These are phyloP conservation scores for Plantago major DNA, from an alignment of 257 asterid species.

Conservation along the genomic window DNA sequence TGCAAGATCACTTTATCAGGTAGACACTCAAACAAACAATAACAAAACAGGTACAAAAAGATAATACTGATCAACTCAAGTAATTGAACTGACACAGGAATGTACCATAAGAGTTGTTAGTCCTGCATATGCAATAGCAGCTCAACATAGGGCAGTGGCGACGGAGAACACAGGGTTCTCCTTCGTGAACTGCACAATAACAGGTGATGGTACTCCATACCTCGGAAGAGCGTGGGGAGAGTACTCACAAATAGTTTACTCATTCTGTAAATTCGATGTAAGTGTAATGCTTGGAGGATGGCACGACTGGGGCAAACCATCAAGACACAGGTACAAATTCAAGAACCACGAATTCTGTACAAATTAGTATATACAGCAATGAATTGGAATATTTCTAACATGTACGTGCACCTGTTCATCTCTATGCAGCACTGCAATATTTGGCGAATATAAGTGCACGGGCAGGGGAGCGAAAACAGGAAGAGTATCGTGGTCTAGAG, in stretches of 20 bases:
- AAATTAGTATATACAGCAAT: not conserved
- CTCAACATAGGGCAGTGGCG: conserved; percentile 42
- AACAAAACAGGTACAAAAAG: not conserved
- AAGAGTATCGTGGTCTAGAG: conserved; percentile 55
- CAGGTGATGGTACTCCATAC: conserved; percentile 34
- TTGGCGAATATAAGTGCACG: conserved; percentile 51
- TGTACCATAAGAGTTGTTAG: conserved; percentile 44
- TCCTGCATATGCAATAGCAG: conserved; percentile 42
- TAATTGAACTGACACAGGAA: conserved; percentile 25
- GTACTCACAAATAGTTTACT: conserved; percentile 43
- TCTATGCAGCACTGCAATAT: conserved; percentile 38
- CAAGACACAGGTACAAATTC: conserved; percentile 30
- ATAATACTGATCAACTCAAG: not conserved
- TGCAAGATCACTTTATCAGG: conserved; percentile 66
- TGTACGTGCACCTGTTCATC: not conserved
- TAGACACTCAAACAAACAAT: conserved; percentile 8
- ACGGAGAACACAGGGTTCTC: conserved; percentile 54
- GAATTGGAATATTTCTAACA: not conserved
- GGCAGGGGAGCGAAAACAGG: conserved; percentile 57
- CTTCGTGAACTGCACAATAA: conserved; percentile 43
- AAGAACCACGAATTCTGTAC: not conserved
- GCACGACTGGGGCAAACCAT: conserved; percentile 38
- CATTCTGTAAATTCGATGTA: conserved; percentile 33
- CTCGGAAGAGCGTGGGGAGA: conserved; percentile 87
- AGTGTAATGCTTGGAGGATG: conserved; percentile 51